These are phyloP conservation scores for Suillus tomentosus DNA, from an alignment of 768 basidiomycete genomes.

Conservation along the genomic window DNA sequence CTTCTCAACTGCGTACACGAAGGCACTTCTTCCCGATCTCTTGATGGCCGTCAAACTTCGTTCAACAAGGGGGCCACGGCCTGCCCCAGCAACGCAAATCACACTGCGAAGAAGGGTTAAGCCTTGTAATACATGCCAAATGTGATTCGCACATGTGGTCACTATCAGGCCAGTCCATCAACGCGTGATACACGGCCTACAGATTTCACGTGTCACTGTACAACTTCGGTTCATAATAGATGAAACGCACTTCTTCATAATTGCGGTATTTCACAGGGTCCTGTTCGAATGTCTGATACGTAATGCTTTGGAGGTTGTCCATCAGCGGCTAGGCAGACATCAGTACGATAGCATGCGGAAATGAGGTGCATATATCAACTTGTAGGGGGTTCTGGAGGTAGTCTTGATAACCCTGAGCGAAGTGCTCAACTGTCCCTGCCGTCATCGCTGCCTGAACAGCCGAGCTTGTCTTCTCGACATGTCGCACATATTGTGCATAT, in stretches of 20 bases:
- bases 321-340: slow-evolving; percentile 72
- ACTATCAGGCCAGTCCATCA: slow-evolving; percentile 67
- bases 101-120: slow-evolving; percentile 47
- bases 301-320: slow-evolving; percentile 95
- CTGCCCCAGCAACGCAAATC: slow-evolving; percentile 92
- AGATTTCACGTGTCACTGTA: slow-evolving; percentile 15
- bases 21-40: slow-evolving; percentile 60
- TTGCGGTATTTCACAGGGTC: slow-evolving; percentile 96
- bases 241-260: slow-evolving; percentile 79
- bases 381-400: slow-evolving; percentile 94
- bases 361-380: slow-evolving; percentile 41
- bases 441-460: slow-evolving; percentile 62
- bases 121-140: slow-evolving; percentile 7
- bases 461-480: slow-evolving; percentile 79
- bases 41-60: slow-evolving; percentile 79
- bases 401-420: slow-evolving; percentile 92
- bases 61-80: slow-evolving; percentile 89
- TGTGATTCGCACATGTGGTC: slow-evolving; percentile 58
- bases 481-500: slow-evolving; percentile 86
- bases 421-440: slow-evolving; percentile 81
- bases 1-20: slow-evolving; percentile 91
- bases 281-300: slow-evolving; percentile 97
- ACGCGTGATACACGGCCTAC: slow-evolving; percentile 79
- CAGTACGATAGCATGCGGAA: slow-evolving; percentile 12
- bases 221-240: slow-evolving; percentile 16